Base-by-base conservation (phyloP, 345 rosid genomes). In the Geranium brycei region DNA sequence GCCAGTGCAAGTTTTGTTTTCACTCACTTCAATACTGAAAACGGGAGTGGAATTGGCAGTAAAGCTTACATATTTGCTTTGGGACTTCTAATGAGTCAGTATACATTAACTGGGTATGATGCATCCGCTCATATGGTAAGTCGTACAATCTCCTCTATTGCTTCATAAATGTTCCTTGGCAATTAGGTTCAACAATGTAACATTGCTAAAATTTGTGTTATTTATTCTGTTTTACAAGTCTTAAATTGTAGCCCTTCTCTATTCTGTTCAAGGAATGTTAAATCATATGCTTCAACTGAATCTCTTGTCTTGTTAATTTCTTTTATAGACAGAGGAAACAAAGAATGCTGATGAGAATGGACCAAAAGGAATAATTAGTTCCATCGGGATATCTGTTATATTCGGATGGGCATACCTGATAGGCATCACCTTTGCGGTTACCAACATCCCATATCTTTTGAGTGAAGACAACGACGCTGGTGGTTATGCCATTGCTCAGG, bases 111-210 rank as follows among this genome's bases (percentile, higher is more conserved):
- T 17, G 99, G 97, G 16, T 89, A 89, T 61, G 97, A 93, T 78
- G 97, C 97, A 1, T 93, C 99, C 61, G 97, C 96, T 66, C 99
- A 89, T 78, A 86, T 93, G 98, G 98, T 92, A 74, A 73, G 79
- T 65, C 55, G 7, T 32, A 31, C 63, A 59, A 7, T 14, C 56
- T 57, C 62, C 65, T 55, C 59, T 13, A n/a, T 53, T 66, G 51
- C 17, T n/a, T 31, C 60, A 62, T 17, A 10, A 17, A 18, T 58
- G 5, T 15, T 6, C 4, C 60, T 58, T 12, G 60, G 28, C 41
- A 35, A 4, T 35, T 35, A 35, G 41, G 10, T 4, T 35, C 4
- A 35, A 7, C 41, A 35, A 4, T 4, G 41, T 35, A 35, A 7
- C 41, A 35, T 35, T 4, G 41, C 3, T 35, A 7, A 4, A 35